phyloP scores from a whole-genome alignment of 306 rosid genomes.

The Corylus heterophylla region DNA sequence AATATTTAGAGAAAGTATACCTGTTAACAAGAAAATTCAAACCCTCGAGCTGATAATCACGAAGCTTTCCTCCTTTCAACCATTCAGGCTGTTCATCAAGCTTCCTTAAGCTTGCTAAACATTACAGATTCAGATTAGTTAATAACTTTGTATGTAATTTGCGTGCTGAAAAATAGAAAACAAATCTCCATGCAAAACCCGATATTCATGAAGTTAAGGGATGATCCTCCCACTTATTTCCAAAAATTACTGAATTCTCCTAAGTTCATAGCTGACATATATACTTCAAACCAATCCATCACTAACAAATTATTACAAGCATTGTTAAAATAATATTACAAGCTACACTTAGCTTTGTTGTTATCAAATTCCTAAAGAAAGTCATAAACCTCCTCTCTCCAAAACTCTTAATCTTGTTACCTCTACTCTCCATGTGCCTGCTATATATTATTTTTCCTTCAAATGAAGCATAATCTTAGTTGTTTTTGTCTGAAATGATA shows the following conservation, averaged over 20 bases:
- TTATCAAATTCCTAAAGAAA: neutral
- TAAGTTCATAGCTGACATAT: too few species aligned
- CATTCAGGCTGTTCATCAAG: conserved; percentile 98
- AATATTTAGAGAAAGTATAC: conserved; percentile 29
- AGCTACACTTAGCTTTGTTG: neutral
- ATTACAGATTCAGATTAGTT: conserved; percentile 32
- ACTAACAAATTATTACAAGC: too few species aligned
- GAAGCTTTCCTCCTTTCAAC: conserved; percentile 97
- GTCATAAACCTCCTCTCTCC: neutral
- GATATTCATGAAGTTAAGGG: too few species aligned
- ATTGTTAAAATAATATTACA: too few species aligned
- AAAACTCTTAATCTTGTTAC: neutral
- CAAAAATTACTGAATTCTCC: too few species aligned
- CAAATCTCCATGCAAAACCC: neutral
- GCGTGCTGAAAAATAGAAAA: neutral
- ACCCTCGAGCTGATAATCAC: conserved; percentile 99
- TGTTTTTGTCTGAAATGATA: too few species aligned
- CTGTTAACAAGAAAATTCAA: conserved; percentile 99
- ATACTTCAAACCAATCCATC: too few species aligned
- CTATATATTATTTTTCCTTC: neutral
- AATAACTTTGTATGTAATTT: conserved; percentile 6
- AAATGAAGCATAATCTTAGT: neutral
- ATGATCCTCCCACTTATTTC: too few species aligned
- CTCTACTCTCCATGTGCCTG: neutral
- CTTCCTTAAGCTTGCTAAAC: conserved; percentile 92